Evolutionary conservation across 225 moss, liverwort and hornwort species (phyloP).

Genomic region (Sphagnum contortum): DNA sequence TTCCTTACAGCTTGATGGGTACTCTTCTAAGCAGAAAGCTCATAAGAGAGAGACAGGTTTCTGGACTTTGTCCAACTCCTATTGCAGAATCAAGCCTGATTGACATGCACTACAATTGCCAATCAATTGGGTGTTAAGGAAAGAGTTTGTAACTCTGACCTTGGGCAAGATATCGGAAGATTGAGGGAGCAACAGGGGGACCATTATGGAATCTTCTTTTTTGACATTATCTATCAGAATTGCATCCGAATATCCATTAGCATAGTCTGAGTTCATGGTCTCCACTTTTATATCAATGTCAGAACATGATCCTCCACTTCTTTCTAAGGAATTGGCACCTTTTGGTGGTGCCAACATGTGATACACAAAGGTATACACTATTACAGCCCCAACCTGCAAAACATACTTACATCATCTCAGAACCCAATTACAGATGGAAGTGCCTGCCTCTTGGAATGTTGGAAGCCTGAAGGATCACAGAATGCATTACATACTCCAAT

Average conservation of each 20-base stretch:
- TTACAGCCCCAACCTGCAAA: slow-evolving; percentile 73
- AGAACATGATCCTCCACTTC: not conserved
- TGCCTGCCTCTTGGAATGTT: not conserved
- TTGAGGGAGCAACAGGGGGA: slow-evolving; percentile 16
- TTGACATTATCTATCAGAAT: slow-evolving; percentile 10
- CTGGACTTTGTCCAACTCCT: too few species aligned
- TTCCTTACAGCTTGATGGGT: too few species aligned
- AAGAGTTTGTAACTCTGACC: too few species aligned
- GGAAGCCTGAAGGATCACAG: too few species aligned
- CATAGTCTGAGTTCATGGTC: not conserved
- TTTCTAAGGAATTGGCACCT: not conserved
- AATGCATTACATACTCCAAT: too few species aligned
- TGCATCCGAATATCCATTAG: not conserved
- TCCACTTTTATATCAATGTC: slow-evolving; percentile 20
- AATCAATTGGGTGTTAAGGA: too few species aligned
- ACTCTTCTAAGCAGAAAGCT: too few species aligned
- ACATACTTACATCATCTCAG: not conserved
- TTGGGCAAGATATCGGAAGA: not conserved
- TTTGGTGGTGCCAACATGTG: slow-evolving; percentile 64
- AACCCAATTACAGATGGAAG: not conserved
- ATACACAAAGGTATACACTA: slow-evolving; percentile 81
- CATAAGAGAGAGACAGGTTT: too few species aligned
- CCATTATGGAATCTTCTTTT: slow-evolving; percentile 6
- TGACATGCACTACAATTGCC: too few species aligned
- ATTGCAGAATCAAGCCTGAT: too few species aligned